Evolutionary conservation across 2,329 filamentous ascomycete genomes (phyloP).

Genomic region (Phaeomoniella chlamydospora): DNA sequence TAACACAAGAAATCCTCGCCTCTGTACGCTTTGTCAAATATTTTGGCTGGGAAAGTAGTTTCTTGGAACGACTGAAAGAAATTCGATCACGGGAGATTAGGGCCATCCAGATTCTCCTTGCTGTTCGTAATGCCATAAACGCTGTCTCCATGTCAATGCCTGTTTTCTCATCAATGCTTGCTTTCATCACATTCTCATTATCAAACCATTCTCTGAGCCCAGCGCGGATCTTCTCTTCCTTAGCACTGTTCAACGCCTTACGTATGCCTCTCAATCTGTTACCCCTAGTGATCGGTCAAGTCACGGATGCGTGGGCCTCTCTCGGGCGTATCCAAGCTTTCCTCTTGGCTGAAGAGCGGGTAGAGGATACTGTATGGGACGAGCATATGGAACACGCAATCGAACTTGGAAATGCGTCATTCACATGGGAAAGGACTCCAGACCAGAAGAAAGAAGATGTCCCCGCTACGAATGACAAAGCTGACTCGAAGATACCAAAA

Average conservation of each 20-base stretch:
- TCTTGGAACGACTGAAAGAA: conserved; percentile 59
- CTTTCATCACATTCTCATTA: conserved; percentile 69
- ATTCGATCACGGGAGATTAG: conserved; percentile 65
- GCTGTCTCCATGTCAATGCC: conserved; percentile 71
- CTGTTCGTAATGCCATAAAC: conserved; percentile 74
- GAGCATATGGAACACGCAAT: conserved; percentile 41
- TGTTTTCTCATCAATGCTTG: conserved; percentile 86
- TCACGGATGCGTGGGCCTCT: conserved; percentile 79
- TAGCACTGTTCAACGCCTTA: conserved; percentile 85
- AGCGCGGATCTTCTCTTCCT: conserved; percentile 76
- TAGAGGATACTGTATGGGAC: conserved; percentile 52
- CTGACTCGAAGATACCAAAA: conserved; percentile 14
- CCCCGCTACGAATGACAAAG: conserved; percentile 29
- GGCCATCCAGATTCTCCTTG: conserved; percentile 69
- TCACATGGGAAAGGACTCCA: conserved; percentile 65
- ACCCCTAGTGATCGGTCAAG: conserved; percentile 74
- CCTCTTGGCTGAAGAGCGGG: conserved; percentile 68
- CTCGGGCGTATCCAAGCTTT: conserved; percentile 79
- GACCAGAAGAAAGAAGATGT: conserved; percentile 20
- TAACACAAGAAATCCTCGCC: conserved; percentile 85
- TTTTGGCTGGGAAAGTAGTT: conserved; percentile 88
- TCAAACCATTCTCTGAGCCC: conserved; percentile 54
- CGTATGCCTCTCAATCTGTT: conserved; percentile 81
- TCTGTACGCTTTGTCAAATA: conserved; percentile 92
- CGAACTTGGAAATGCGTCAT: conserved; percentile 56